These are phyloP conservation scores for Aspergillus felis DNA, from an alignment of 2,329 filamentous ascomycete species.

Conservation along the genomic window DNA sequence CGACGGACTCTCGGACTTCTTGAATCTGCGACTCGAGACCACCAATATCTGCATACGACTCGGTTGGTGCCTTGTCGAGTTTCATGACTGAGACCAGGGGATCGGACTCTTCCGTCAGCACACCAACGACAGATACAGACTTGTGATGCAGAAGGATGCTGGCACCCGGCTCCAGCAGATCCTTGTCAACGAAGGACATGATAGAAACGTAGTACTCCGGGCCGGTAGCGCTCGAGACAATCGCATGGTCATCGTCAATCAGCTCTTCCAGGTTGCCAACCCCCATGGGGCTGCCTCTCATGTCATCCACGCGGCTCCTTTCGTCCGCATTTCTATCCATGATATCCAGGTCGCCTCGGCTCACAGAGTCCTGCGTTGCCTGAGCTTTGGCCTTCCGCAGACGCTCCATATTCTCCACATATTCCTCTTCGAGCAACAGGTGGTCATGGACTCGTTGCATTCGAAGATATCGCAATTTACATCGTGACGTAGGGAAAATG, in stretches of 20 bases:
- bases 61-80: conserved; percentile 95
- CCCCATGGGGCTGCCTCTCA: conserved; percentile 97
- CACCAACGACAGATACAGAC: conserved; percentile 94
- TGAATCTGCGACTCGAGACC: conserved; percentile 94
- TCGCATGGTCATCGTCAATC: conserved; percentile 98
- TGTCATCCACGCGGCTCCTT: conserved; percentile 90
- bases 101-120: conserved; percentile 93
- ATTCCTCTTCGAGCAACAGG: conserved; percentile 93
- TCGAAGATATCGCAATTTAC: conserved; percentile 92
- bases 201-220: conserved; percentile 99
- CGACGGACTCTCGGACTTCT: conserved; percentile 94
- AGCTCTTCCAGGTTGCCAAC: conserved; percentile 97
- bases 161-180: conserved; percentile 90
- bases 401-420: conserved; percentile 97
- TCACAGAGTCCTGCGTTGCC: conserved; percentile 49
- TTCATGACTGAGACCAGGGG: conserved; percentile 98
- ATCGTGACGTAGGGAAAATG: conserved; percentile 92
- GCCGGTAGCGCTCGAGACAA: conserved; percentile 94
- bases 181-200: conserved; percentile 99
- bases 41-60: conserved; percentile 98
- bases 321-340: conserved; percentile 91
- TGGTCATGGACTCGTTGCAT: conserved; percentile 99
- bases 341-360: conserved; percentile 66
- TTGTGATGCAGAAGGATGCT: conserved; percentile 96
- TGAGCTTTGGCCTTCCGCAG: conserved; percentile 87